Conservation (phyloP, 2,329 filamentous ascomycete genomes). For the Aspergillus ochraceoroseus region DNA sequence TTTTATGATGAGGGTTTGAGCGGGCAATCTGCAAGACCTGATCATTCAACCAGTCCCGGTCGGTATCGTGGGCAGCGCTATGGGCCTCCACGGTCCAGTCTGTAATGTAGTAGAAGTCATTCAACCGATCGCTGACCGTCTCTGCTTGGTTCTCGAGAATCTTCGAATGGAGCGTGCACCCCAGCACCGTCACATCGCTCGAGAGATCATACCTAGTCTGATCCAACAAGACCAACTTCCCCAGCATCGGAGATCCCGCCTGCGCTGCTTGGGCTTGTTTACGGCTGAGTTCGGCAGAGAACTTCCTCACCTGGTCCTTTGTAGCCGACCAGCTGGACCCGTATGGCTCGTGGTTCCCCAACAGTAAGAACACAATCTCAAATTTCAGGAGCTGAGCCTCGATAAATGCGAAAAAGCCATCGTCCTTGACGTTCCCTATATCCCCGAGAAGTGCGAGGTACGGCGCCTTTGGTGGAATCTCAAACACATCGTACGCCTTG, state of each 20-base stretch:
- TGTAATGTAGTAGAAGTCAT: constrained; percentile 51
- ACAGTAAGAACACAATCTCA: constrained; percentile 48
- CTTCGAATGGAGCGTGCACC: constrained; percentile 50
- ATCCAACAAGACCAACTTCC: constrained; percentile 43
- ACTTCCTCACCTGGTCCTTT: constrained; percentile 22
- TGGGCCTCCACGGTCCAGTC: constrained; percentile 36
- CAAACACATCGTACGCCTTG: constrained; percentile 49
- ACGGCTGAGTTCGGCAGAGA: constrained; percentile 23
- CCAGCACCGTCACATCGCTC: constrained; percentile 39
- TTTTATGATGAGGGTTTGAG: constrained; percentile 32
- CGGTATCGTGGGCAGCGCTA: constrained; percentile 29
- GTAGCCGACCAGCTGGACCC: constrained; percentile 28
- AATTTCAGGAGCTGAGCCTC: constrained; percentile 48
- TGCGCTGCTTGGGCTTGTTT: constrained; percentile 8
- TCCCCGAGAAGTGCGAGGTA: constrained; percentile 55
- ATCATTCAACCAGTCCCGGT: constrained; percentile 40
- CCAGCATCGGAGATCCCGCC: constrained; percentile 15
- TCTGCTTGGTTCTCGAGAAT: constrained; percentile 39
- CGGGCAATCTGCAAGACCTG: constrained; percentile 30
- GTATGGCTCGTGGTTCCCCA: constrained; percentile 57
- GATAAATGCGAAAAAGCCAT: constrained; percentile 48
- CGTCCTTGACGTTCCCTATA: constrained; percentile 48
- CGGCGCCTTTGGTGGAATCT: constrained; percentile 47
- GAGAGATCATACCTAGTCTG: constrained; percentile 39
- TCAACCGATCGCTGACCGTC: constrained; percentile 43